Evolutionary conservation across 2,329 filamentous ascomycete genomes (phyloP), one percentile per base, ranked within the genome.

Genomic region (Beauveria pseudobassiana): DNA sequence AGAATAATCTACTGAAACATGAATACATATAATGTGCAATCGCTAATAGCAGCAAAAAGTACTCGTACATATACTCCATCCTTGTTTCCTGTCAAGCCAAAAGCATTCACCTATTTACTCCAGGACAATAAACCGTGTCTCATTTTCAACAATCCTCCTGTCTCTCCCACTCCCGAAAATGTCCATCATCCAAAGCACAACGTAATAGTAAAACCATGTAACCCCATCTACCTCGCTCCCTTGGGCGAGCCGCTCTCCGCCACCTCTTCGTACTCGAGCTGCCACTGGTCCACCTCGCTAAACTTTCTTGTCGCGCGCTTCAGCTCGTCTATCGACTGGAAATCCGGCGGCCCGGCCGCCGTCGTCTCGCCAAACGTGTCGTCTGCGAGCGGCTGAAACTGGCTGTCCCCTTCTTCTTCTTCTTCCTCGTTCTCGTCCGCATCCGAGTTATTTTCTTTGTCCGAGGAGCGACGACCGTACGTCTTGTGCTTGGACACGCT

Each of bases 271-370:
- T 83, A 89, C 56, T 85, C 84, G 64, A 89, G 74, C 73, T 87
- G 79, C 85, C 86, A 89, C 73, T 80, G 77, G 70, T 89, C 87
- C 46, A 89, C 87, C 73, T 89, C 86, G 70, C 82, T 79, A 67
- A 89, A 89, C 73, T 88, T 88, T 69, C 77, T 80, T 10, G 78
- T 78, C 46, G 84, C 83, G 55, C 79, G 76, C 72, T 82, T 83
- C 64, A 89, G 75, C 76, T 86, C 84, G 48, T 80, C 72, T 26
- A 80, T 75, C 53, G 80, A 69, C 7, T 75, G 71, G 54, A 72
- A 72, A 62, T 75, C 69, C 68, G 76, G 45, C 66, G 72, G 72
- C 56, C 71, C 68, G 65, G 75, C 73, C 68, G 72, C 71, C 55
- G 72, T 63, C 43, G 63, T 65, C 34, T 64, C 65, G 18, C 73